Conservation (phyloP, 768 basidiomycete genomes). For the Agrocybe praecox region DNA sequence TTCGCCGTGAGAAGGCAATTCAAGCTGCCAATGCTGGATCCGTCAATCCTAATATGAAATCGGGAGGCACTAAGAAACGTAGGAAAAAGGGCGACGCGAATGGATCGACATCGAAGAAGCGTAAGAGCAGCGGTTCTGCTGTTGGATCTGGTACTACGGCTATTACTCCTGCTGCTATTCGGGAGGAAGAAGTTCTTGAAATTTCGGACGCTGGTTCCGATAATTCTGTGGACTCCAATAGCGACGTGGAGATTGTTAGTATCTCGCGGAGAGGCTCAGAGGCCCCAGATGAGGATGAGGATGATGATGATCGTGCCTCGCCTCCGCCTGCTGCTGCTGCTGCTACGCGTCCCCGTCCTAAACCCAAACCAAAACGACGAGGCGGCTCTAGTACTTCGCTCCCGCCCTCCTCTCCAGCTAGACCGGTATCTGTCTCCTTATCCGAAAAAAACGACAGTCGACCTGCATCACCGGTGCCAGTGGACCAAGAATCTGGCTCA, state of each 20-base stretch:
- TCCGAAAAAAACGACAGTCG: conserved; percentile 3
- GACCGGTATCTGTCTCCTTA: conserved; percentile 5
- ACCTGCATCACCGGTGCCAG: conserved; percentile 8
- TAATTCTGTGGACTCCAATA: conserved; percentile 18
- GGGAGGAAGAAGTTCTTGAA: background rate
- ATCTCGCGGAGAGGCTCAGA: conserved; percentile 6
- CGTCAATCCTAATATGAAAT: conserved; percentile 47
- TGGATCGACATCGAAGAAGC: conserved; percentile 30
- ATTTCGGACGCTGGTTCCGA: conserved; percentile 7
- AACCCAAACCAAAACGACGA: conserved; percentile 11
- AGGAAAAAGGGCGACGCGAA: conserved; percentile 37
- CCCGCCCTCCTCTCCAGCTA: conserved; percentile 10
- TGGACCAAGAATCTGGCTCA: conserved; percentile 8
- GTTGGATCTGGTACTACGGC: background rate
- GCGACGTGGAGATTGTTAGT: conserved; percentile 25
- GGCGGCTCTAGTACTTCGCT: background rate
- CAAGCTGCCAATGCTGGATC: conserved; percentile 47
- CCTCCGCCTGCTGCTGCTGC: background rate
- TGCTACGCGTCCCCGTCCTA: conserved; percentile 24
- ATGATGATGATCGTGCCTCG: too few species aligned
- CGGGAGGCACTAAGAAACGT: conserved; percentile 50
- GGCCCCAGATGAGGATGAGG: background rate
- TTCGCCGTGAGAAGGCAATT: conserved; percentile 54
- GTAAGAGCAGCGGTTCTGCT: conserved; percentile 26
- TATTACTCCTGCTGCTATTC: conserved; percentile 11